A percentile compares a stretch with the other conserved stretches of the same genome.
phyloP scores from a whole-genome alignment of 2,329 filamentous ascomycete species.

The Phaeosphaeriaceae sp. region DNA sequence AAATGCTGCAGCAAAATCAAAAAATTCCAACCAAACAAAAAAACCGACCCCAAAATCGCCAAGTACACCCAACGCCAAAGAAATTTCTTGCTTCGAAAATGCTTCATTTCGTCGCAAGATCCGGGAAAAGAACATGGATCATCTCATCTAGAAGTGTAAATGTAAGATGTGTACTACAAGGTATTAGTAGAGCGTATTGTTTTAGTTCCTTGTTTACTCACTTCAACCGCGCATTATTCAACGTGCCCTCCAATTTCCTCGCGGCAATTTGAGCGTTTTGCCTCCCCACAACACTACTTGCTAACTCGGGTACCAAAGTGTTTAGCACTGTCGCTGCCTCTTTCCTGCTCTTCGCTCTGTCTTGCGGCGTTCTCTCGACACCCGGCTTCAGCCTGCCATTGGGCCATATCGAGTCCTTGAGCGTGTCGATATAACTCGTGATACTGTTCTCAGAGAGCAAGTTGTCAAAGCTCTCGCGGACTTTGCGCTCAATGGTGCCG shows the following conservation, averaged over 20 bases:
- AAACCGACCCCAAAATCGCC: too few relatives aligned
- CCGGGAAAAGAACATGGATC: constrained; percentile 53
- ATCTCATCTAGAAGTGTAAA: constrained; percentile 59
- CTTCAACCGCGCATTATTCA: constrained; percentile 93
- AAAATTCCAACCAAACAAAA: too few relatives aligned
- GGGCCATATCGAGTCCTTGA: constrained; percentile 85
- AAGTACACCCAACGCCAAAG: background rate
- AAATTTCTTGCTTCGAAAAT: background rate
- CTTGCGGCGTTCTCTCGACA: constrained; percentile 66
- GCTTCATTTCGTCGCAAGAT: constrained; percentile 26
- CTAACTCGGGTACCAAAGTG: constrained; percentile 88
- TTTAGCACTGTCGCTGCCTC: constrained; percentile 90
- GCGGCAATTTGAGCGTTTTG: constrained; percentile 91
- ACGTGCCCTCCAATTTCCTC: constrained; percentile 82
- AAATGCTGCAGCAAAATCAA: too few relatives aligned
- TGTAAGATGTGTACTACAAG: constrained; percentile 56
- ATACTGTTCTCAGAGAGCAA: constrained; percentile 80
- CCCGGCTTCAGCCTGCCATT: constrained; percentile 62
- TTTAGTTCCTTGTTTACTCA: constrained; percentile 57
- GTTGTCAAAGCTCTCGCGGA: constrained; percentile 79
- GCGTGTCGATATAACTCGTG: constrained; percentile 73
- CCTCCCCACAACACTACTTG: constrained; percentile 89
- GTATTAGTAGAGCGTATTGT: constrained; percentile 23
- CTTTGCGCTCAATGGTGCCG: constrained; percentile 93
- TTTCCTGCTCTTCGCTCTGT: constrained; percentile 80